phyloP scores from a whole-genome alignment of 2,329 filamentous ascomycete species.

The Monosporascus ibericus region DNA sequence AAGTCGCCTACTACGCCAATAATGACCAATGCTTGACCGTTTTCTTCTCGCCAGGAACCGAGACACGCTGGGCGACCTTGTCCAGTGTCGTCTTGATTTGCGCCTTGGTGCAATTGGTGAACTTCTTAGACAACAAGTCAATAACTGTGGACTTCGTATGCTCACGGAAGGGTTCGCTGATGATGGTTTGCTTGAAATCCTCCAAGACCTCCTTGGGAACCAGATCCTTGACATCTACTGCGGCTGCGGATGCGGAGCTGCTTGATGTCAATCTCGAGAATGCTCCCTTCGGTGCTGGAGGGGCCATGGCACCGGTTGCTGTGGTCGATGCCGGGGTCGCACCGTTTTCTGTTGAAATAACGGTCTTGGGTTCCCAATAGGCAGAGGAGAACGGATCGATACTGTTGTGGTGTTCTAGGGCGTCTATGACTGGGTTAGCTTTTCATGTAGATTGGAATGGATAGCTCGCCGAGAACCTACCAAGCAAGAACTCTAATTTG shows the following conservation, averaged over 20 bases:
- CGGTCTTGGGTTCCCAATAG: slow-evolving; percentile 62
- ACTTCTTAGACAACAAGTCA: slow-evolving; percentile 69
- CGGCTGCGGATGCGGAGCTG: slow-evolving; percentile 5
- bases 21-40: slow-evolving; percentile 45
- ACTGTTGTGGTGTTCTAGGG: slow-evolving; percentile 40
- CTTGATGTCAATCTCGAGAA: slow-evolving; percentile 10
- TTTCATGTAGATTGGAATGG: slow-evolving; percentile 10
- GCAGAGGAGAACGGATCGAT: slow-evolving; percentile 80
- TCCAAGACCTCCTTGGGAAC: slow-evolving; percentile 55
- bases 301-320: slow-evolving; percentile 14
- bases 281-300: slow-evolving; percentile 10
- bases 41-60: slow-evolving; percentile 40
- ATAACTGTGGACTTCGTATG: slow-evolving; percentile 69
- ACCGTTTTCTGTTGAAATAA: slow-evolving; percentile 15
- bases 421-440: slow-evolving; percentile 29
- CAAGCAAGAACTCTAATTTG: slow-evolving; percentile 68
- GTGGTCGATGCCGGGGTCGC: slow-evolving; percentile 4
- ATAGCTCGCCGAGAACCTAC: slow-evolving; percentile 38
- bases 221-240: slow-evolving; percentile 25
- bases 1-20: too few relatives aligned
- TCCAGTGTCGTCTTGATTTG: slow-evolving; percentile 67
- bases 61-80: slow-evolving; percentile 54
- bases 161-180: slow-evolving; percentile 51
- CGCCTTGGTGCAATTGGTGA: slow-evolving; percentile 63
- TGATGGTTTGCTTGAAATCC: slow-evolving; percentile 63